Evolutionary conservation across 331 rosid genomes (phyloP), one percentile per base, ranked within the genome.

Genomic region (Ulmus americana): DNA sequence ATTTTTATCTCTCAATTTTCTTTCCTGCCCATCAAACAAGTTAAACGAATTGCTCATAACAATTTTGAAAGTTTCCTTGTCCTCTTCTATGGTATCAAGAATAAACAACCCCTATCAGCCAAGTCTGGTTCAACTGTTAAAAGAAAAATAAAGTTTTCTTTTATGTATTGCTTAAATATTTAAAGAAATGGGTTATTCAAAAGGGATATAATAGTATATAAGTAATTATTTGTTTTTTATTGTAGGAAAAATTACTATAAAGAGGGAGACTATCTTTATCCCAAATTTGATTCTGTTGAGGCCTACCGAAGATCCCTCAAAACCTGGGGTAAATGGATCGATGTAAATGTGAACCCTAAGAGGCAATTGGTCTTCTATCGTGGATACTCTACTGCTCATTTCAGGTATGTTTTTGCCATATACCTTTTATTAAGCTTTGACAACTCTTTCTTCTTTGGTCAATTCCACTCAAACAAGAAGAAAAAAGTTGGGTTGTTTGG

Each of bases 301-400:
- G 96, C 97, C 43, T 94, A 81, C 70, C 79, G 78, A 76, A 89
- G 75, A 79, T 84, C 97, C 47, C 53, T 94, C 67, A 78, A 71
- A 84, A 90, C 99, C n/a, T 94, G 99, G 97, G 91, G 76, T 61
- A 84, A 76, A 16, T 94, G 96, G 99, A 76, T 94, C 11, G 96
- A 90, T 52, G 16, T 46, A 40, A 87, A 90, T 63, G 77, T 90
- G 73, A 76, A 87, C 71, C 96, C 96, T 39, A 60, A 52, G 65
- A 85, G 79, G 64, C 91, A 87, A 79, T 62, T 79, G 62, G 88
- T 94, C 52, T 83, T 90, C 81, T 90, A 94, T 65, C 91, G 99
- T 10, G 99, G 99, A 48, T 94, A 94, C 79, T 94, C 97, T 45
- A 70, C 91, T 55, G 87, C 97, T 41, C 99, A 94, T 87, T 94